Base-by-base conservation (phyloP, 139 green algal genomes). In the Coelastrella sp. region DNA sequence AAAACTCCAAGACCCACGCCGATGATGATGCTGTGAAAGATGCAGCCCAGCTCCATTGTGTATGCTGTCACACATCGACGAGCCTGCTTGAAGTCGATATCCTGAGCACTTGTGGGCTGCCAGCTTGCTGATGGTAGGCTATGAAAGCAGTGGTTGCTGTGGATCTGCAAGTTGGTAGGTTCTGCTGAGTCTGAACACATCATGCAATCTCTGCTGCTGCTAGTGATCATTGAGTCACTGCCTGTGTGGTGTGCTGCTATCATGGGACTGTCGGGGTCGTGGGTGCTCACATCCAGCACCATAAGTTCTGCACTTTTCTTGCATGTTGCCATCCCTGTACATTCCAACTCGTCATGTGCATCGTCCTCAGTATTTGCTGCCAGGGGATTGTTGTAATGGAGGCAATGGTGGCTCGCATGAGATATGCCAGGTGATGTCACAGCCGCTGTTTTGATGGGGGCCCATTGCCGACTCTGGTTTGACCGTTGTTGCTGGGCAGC, bases 41-140 rank as follows among this genome's bases (percentile, higher is more conserved):
- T 83, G 84, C 89, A 92, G 62, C 86, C 89, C 21, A 92, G 81
- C 81, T 92, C 89, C 76, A 92, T 89, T 25, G 88, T 69, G 30
- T 80, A 84, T 0, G 89, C 89, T 38, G 79, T 72, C 13, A 79
- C 63, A 7, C 32, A 43, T 30, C 79, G 80, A 27, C 67, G 40
- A 5, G 79, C 64, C 1, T 68, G 35, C 4, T 32, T 27, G 35
- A 88, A 38, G n/a, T n/a, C n/a, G n/a, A n/a, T n/a, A n/a, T n/a
- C n/a, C n/a, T n/a, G n/a, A 17, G 76, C 45, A 19, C 32, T 57
- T 17, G 69, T 64, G 11, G 38, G 35, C 11, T 75, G 25, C 82
- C 69, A 82, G 35, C 71, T 34, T 1, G 40, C 23, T 21, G 69
- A 35, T 35, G 45, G 75, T 9, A 82, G 11, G 27, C 53, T 53